phyloP scores from a whole-genome alignment of 108 stramenopile species.

The Licmophora abbreviata region DNA sequence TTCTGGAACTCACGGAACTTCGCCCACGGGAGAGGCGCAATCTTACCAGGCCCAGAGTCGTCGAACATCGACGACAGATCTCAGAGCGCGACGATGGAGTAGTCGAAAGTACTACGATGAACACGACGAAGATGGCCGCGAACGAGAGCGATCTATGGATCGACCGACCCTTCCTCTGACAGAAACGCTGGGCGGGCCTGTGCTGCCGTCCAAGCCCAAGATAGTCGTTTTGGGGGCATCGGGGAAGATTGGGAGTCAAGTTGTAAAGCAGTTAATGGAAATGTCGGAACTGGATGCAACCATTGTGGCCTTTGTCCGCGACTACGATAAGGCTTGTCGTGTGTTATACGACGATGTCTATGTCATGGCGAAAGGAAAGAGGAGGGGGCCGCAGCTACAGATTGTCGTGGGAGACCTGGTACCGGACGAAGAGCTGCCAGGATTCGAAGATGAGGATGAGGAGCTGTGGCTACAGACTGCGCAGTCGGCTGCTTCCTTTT shows the following conservation, averaged over 20 bases:
- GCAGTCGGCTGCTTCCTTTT: conserved; percentile 28
- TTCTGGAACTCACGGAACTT: too few relatives aligned
- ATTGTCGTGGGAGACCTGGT: conserved; percentile 57
- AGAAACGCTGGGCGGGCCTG: conserved; percentile 10
- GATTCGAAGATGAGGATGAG: conserved; percentile 17
- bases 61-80: too few relatives aligned
- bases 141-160: conserved; percentile 1
- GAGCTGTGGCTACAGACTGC: conserved; percentile 26
- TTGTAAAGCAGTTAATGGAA: conserved; percentile 42
- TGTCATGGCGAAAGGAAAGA: conserved; percentile 8
- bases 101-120: too few relatives aligned
- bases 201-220: conserved; percentile 30
- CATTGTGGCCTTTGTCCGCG: conserved; percentile 54
- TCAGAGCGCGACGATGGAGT: too few relatives aligned
- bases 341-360: conserved; percentile 44
- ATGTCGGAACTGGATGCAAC: conserved; percentile 35
- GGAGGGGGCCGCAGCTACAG: conserved; percentile 33
- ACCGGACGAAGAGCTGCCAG: conserved; percentile 32
- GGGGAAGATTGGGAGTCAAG: conserved; percentile 43
- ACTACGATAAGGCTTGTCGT: conserved; percentile 38
- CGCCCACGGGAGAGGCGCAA: too few relatives aligned
- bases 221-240: conserved; percentile 67
- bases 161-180: conserved; percentile 21
- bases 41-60: too few relatives aligned
- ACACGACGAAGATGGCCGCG: background rate